phyloP scores from a whole-genome alignment of 2,329 filamentous ascomycete genomes.

The Colletotrichum paranaense region DNA sequence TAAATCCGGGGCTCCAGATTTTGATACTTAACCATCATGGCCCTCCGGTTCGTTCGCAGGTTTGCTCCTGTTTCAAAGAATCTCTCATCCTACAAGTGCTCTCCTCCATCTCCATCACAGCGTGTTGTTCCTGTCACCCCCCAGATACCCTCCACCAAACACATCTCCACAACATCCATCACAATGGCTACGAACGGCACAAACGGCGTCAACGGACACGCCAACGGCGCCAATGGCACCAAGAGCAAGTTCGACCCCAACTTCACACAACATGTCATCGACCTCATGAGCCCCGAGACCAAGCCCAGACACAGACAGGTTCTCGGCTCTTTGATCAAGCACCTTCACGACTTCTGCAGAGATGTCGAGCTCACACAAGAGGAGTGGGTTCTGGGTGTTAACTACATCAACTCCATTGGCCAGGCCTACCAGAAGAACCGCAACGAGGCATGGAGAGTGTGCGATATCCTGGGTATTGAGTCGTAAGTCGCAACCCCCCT shows the following conservation, averaged over 20 bases:
- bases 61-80: neutral
- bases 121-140: neutral
- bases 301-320: slow-evolving; percentile 30
- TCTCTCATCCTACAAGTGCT: neutral
- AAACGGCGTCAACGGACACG: slow-evolving; percentile 28
- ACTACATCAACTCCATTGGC: slow-evolving; percentile 37
- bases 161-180: neutral
- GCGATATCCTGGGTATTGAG: slow-evolving; percentile 34
- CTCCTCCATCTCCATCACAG: neutral
- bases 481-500: slow-evolving; percentile 14
- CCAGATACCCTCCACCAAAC: neutral
- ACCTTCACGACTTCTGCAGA: slow-evolving; percentile 34
- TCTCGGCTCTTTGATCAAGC: slow-evolving; percentile 33
- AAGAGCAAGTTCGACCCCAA: slow-evolving; percentile 35
- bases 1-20: neutral
- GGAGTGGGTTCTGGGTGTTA: slow-evolving; percentile 34
- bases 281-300: slow-evolving; percentile 36
- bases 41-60: neutral
- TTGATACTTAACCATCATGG: slow-evolving; percentile 5
- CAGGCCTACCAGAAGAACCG: slow-evolving; percentile 37
- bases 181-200: slow-evolving; percentile 31
- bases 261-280: slow-evolving; percentile 37
- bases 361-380: slow-evolving; percentile 35
- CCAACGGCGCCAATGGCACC: slow-evolving; percentile 12
- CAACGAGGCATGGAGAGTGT: slow-evolving; percentile 36